Conservation (phyloP, 768 basidiomycete species). For the Russula emetica region DNA sequence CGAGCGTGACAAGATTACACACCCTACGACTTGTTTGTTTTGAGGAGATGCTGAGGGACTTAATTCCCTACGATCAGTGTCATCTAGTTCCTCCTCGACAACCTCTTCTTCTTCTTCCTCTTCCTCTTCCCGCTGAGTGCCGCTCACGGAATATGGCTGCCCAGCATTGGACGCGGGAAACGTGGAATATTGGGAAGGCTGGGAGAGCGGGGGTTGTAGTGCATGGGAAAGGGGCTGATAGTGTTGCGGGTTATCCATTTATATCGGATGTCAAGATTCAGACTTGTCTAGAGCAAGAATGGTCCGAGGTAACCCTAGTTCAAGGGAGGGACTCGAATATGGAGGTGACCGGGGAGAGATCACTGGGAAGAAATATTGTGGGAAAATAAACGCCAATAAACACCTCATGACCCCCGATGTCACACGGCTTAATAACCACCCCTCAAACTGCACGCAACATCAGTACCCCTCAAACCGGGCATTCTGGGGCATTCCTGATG, state of each 20-base stretch:
- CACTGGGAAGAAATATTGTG: conserved; percentile 23
- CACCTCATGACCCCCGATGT: not conserved
- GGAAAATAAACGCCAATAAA: conserved; percentile 19
- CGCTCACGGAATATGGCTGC: conserved; percentile 31
- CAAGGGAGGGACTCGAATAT: conserved; percentile 20
- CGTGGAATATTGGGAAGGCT: conserved; percentile 30
- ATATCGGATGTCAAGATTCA: conserved; percentile 29
- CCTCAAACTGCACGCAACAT: not conserved
- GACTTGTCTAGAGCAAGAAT: conserved; percentile 16
- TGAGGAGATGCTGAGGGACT: conserved; percentile 35
- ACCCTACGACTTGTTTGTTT: conserved; percentile 33
- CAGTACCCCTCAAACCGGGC: not conserved
- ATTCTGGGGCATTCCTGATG: not conserved
- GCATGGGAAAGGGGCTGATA: conserved; percentile 81
- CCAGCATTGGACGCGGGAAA: conserved; percentile 25
- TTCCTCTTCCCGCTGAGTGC: conserved; percentile 49
- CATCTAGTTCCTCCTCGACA: conserved; percentile 61
- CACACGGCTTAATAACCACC: conserved; percentile 26
- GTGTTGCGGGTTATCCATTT: conserved; percentile 68
- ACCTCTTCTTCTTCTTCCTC: conserved; percentile 74
- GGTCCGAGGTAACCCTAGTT: conserved; percentile 21
- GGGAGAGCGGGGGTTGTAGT: conserved; percentile 50
- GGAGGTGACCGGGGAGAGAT: conserved; percentile 21
- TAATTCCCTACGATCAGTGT: conserved; percentile 32
- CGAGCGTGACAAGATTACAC: conserved; percentile 30